Base-by-base conservation (phyloP, 2,329 filamentous ascomycete genomes). In the Botrytis elliptica region DNA sequence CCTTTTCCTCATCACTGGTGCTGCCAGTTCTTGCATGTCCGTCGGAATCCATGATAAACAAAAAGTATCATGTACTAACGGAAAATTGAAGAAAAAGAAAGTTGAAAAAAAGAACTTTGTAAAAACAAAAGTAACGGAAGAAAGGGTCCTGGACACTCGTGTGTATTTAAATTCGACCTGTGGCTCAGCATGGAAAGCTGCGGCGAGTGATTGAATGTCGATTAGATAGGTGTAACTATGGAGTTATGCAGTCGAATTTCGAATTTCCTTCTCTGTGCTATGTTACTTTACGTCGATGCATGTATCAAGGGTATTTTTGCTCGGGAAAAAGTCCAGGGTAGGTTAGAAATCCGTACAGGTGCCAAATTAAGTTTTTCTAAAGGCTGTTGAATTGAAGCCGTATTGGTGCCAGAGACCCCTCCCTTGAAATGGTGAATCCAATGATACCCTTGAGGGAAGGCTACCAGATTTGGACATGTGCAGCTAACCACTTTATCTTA, bases 1-100 rank as follows among this genome's bases (percentile, higher is more conserved):
- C 68, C 20, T 74, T 74, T 49, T 74, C 72, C 44, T 74, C 68
- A 62, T 70, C 68, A 29, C 68, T 74, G 59, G 44, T 57, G 20
- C 55, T 71, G 18, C 70, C 55, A 42, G 60, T 49, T 38, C 62
- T 38, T n/a, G 55, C 60, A 33, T 46, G 49, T 59, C 52, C 62
- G 22, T 71, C 52, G 46, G 60, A 71, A 3, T 74, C 68, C 68
- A 71, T 74, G 25, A 60, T 71, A 8, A 16, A 14, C 29, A 49
- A 70, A 57, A 62, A 69, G 36, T 62, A 60, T 36, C 40, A 46
- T 69, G 6, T 40, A 49, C 38, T n/a, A 10, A n/a, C 16, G 10
- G 38, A n/a, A 62, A 57, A 38, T 9, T 18, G 52, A 14, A 10
- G 57, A 9, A 44, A 62, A 44, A 22, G 22, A 42, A 46, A 25